Conservation (phyloP, 2,329 filamentous ascomycete genomes). For the Microascus cirrosus region DNA sequence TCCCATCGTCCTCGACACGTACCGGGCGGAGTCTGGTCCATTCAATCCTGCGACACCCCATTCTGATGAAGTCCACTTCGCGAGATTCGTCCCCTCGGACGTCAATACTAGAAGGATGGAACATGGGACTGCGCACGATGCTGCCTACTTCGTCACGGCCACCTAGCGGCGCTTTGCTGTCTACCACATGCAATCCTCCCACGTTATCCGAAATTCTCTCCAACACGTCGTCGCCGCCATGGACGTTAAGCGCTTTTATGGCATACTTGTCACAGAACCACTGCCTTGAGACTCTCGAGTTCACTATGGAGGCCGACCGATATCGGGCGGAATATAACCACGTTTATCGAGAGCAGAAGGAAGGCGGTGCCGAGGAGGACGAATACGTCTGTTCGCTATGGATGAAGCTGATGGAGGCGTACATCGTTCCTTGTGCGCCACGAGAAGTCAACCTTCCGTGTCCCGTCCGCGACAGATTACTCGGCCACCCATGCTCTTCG, state of each 20-base stretch:
- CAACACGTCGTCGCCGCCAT: constrained; percentile 77
- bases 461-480: constrained; percentile 69
- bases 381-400: constrained; percentile 72
- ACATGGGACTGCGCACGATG: constrained; percentile 2
- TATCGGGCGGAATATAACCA: constrained; percentile 55
- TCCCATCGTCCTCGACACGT: background rate
- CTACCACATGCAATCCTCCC: constrained; percentile 36
- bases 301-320: constrained; percentile 85
- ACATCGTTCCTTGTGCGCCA: constrained; percentile 75
- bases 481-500: constrained; percentile 44
- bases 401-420: constrained; percentile 79
- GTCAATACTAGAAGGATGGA: constrained; percentile 5
- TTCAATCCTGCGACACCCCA: background rate
- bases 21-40: background rate
- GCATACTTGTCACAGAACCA: constrained; percentile 95
- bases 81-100: constrained; percentile 2
- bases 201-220: constrained; percentile 79
- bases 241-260: constrained; percentile 88
- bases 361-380: constrained; percentile 28
- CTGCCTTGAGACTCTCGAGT: constrained; percentile 91
- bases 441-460: constrained; percentile 87
- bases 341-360: constrained; percentile 24
- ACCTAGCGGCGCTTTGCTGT: constrained; percentile 33
- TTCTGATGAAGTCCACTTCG: background rate
- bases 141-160: constrained; percentile 30